phyloP scores from a whole-genome alignment of 345 rosid species.

The Euphorbia pulcherrima region DNA sequence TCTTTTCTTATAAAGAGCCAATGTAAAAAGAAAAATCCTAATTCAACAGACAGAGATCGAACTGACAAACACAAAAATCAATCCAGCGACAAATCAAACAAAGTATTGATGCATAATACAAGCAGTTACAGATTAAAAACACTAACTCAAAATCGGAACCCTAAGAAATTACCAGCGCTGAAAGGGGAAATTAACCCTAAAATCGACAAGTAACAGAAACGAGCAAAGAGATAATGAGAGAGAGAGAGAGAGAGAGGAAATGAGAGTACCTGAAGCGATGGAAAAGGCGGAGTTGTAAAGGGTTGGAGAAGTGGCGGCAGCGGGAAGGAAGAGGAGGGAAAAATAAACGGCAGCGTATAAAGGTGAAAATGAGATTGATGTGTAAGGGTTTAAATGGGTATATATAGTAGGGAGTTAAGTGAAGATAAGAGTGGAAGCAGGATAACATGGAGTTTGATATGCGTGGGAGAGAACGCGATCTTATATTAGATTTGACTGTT shows the following conservation, averaged over 20 bases:
- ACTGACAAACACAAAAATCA: not conserved
- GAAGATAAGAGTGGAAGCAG: not conserved
- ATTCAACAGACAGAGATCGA: not conserved
- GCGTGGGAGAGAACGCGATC: not conserved
- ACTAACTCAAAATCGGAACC: not conserved
- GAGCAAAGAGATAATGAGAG: not conserved
- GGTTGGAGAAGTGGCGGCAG: not conserved
- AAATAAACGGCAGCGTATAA: conserved; percentile 7
- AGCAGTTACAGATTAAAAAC: not conserved
- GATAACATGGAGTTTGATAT: not conserved
- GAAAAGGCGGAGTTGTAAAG: not conserved
- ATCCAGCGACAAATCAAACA: no score
- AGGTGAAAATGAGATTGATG: not conserved
- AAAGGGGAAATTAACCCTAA: not conserved
- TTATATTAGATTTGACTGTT: no score
- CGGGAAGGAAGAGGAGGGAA: not conserved
- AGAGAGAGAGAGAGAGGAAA: no score
- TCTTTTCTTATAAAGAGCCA: no score
- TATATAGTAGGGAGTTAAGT: not conserved
- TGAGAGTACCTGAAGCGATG: not conserved
- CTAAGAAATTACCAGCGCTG: not conserved
- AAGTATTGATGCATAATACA: not conserved
- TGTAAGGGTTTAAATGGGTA: not conserved
- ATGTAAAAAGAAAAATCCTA: conserved; percentile 4
- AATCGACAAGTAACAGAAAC: not conserved